Base-by-base conservation (phyloP, 2,329 filamentous ascomycete genomes). In the Myriosclerotinia scirpicola region DNA sequence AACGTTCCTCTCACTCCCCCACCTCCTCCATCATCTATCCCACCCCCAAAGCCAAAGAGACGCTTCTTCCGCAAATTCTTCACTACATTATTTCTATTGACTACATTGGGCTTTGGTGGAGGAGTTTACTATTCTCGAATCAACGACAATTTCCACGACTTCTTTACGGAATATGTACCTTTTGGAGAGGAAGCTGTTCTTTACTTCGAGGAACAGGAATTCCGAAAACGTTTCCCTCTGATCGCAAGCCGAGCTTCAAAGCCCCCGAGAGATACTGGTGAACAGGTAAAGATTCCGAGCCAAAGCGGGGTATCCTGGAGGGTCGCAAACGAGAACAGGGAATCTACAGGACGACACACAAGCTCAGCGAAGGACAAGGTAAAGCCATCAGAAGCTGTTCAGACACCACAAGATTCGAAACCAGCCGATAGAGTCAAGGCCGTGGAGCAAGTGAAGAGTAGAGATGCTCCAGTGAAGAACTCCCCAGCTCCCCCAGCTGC, bases 91-190 rank as follows among this genome's bases (percentile, higher is more conserved):
- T 81, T 93, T 69, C 79, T 97, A 54, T 85, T 97, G 38, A 88
- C 90, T 36, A 87, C 87, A 7, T 79, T 96, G 54, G 88, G 90
- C 50, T 99, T 97, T 75, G 91, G 86, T 66, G 93, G 93, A 71
- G 93, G 94, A 72, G 89, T 97, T 65, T 97, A 91, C 83, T 95
- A 96, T 79, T 94, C 95, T 65, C 87, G 96, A 71, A 85, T 95
- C 79, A 96, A 90, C 76, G 95, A 99, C 82, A 97, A 92, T 80
- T 99, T 98, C 85, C 94, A 99, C 80, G 95, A 99, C 79, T 95
- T 97, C 83, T 99, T 99, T 81, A 98, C 93, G 74, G 93, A 97
- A 80, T 99, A 94, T 78, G 81, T 99, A 22, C 95, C 95, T 30
- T 97, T 91, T 73, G 95, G 93, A 75, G 95, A 99, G 80, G 92